Base-by-base conservation (phyloP, 2,329 filamentous ascomycete genomes). In the Aureobasidium sp. region DNA sequence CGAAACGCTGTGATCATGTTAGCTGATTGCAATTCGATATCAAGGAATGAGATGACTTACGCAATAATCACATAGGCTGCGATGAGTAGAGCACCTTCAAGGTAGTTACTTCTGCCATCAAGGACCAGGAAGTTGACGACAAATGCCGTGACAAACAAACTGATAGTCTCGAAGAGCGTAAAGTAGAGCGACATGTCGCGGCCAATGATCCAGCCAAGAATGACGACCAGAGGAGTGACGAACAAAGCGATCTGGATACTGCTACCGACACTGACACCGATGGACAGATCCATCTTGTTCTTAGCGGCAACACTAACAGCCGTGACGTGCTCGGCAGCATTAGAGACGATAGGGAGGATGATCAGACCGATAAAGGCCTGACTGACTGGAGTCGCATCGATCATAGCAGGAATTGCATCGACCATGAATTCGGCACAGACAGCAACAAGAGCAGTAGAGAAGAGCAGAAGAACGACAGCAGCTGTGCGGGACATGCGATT, bases 91-190 rank as follows among this genome's bases (percentile, higher is more conserved):
- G 86, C 84, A 2, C 90, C 90, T 73, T 94, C 90, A 0, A 93
- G 81, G 78, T 90, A 94, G 68, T 93, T 90, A 65, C 87, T 92
- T 72, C 90, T 85, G 34, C 90, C 91, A 68, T 95, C 90, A 24
- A 87, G 81, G 53, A 95, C 90, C 47, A 96, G 76, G 71, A 95
- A 96, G 72, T 95, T 96, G 63, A 92, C 89, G 37, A 96, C 81
- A 46, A 96, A 84, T 0, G 90, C 89, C 1, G 90, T 86, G 13
- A 94, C 89, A 68, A 96, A 95, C 44, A 96, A 78, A 44, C 89
- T 87, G 26, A 92, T 77, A 1, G 82, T 85, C 71, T 85, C 82
- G 66, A 85, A 85, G 20, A 84, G 74, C 63, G 83, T 84, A 69
- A 85, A 85, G 73, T 84, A 84, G 12, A 85, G 71, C 47, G 79